Base-by-base conservation (phyloP, 768 basidiomycete genomes). In the Lentinula detonsa region DNA sequence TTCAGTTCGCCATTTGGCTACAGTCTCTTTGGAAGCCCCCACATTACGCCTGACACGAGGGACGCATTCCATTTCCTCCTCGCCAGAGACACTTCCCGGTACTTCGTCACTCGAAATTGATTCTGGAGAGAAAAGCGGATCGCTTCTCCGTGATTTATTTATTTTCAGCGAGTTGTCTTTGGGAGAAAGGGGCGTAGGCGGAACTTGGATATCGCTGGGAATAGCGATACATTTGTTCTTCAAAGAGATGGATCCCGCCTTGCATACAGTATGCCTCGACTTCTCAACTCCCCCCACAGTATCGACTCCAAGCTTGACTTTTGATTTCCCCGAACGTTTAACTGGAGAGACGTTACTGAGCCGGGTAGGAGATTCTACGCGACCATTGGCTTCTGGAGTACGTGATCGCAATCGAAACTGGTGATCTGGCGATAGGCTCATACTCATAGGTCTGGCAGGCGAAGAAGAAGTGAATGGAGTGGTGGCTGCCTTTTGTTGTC, bases 31-130 rank as follows among this genome's bases (percentile, higher is more conserved):
- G 39, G 23, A 10, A 3, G 59, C 28, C 56, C 8, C 57, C 1
- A 66, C 63, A 62, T 76, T 68, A 31, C 67, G 68, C 5, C 61
- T 57, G 28, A 68, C 40, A 43, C 64, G 65, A n/a, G 35, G 40
- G 39, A 74, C 73, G 7, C 75, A 57, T 48, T 69, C 70, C 52
- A 87, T 72, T 64, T 88, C 86, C 50, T 78, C 73, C 67, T 88
- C 88, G 63, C 87, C 84, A 52, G 85, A 86, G 69, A 87, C 83
- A 64, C 87, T 88, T 51, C 85, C 87, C 21, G 83, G 85, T 7
- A 88, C 75, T 18, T 83, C 67, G 34, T 77, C 73, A 50, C 67
- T 63, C 5, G 57, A 31, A 57, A 23, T 42, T 11, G 66, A 68
- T 33, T 68, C 65, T 6, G 77, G 73, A 23, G 76, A 66, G 1